Evolutionary conservation across 2,329 filamentous ascomycete species (phyloP), one percentile per base, ranked within the genome.

Genomic region (Myriosclerotinia scirpicola): DNA sequence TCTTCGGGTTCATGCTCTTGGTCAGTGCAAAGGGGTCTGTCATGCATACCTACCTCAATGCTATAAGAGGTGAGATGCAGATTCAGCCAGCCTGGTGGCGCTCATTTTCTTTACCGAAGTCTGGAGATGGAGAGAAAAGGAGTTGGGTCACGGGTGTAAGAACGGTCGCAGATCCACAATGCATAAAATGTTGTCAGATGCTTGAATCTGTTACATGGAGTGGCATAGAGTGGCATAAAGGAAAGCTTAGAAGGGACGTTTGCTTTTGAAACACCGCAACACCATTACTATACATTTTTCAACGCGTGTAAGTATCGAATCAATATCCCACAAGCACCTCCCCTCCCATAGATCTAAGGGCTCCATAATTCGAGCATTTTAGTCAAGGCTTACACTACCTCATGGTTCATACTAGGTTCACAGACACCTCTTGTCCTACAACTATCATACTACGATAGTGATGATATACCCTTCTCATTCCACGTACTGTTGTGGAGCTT

Each of bases 61-160:
- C 62, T 34, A 44, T 20, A 64, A 64, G 53, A 46, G 22, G 53
- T 40, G 40, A 56, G 38, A 58, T 64, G 62, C 62, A 64, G 62
- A 26, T 54, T 56, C 52, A 48, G 61, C 52, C 62, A 64, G 53
- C 30, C 53, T 58, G 42, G 26, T 58, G 52, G 61, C 53, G 14
- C 50, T 30, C 42, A 26, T 15, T 38, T 26, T 8, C n/a, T 20
- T 22, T n/a, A 58, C 62, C 62, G 40, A 64, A 58, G 30, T 64
- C 40, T 38, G 42, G 62, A 64, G 62, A 58, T 50, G 42, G 42
- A 26, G 56, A 34, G 12, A 34, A 30, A 14, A 60, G 20, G 30
- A 60, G 30, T 48, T 60, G 30, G n/a, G 46, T 50, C n/a, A n/a
- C 15, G 26, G 17, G 53, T 38, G 30, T 46, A 58, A 36, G 44